Percentiles rank a stretch among this genome's conserved stretches.
These are phyloP conservation scores for Diaporthe sp. DNA, from an alignment of 2,329 filamentous ascomycete genomes.

Conservation along the genomic window DNA sequence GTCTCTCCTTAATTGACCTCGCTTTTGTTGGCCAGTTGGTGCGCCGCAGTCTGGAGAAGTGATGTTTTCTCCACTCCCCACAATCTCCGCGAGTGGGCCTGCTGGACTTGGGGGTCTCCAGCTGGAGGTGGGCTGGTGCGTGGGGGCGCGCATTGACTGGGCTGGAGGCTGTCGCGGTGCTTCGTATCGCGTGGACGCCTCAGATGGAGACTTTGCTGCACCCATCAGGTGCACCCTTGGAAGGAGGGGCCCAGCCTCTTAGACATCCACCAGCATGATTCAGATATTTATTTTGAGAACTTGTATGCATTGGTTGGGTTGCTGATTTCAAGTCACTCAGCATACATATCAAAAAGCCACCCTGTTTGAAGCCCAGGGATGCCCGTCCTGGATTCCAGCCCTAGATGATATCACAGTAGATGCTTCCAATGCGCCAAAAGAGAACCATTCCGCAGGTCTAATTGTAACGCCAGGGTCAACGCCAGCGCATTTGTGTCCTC, in stretches of 20 bases:
- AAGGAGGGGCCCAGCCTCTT: neutral
- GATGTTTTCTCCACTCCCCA: constrained; percentile 27
- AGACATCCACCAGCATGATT: neutral
- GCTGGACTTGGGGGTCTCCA: constrained; percentile 21
- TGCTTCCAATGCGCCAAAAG: constrained; percentile 22
- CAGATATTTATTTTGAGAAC: neutral
- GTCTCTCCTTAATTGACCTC: neutral
- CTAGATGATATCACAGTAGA: neutral
- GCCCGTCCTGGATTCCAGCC: neutral
- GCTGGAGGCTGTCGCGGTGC: neutral
- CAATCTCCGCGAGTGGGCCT: constrained; percentile 31
- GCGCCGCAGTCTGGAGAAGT: constrained; percentile 12
- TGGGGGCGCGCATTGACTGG: constrained; percentile 22
- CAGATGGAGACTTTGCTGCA: neutral
- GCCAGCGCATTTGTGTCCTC: neutral
- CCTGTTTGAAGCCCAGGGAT: neutral
- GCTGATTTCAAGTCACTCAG: neutral
- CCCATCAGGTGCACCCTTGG: neutral
- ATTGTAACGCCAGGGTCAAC: neutral
- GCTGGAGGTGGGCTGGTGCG: constrained; percentile 11
- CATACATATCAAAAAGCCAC: neutral
- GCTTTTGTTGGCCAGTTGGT: constrained; percentile 1
- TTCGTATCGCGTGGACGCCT: neutral
- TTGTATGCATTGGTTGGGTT: constrained; percentile 10
- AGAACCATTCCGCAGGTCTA: constrained; percentile 6